Base-by-base conservation (phyloP, 2,329 filamentous ascomycete species). In the Cytospora chrysosperma region DNA sequence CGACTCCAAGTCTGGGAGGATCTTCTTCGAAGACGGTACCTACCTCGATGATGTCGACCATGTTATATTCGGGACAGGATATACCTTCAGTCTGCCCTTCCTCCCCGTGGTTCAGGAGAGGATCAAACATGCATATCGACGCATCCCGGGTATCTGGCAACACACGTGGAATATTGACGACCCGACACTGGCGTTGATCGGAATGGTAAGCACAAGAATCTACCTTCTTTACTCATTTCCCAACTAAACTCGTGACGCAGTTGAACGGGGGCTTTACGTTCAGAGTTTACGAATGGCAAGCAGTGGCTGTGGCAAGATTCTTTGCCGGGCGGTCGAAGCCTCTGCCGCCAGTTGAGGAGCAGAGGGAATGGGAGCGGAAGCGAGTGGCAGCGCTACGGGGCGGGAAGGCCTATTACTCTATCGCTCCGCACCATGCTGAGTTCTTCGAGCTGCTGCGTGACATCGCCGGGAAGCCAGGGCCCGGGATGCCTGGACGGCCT, bases 31-130 rank as follows among this genome's bases (percentile, higher is more conserved):
- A 55, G 82, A 87, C 57, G 82, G 82, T 0, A 78, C 78, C 0
- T 74, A 68, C 0, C 72, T 84, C 0, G 69, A 78, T 0, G 75
- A 80, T 7, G 79, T 87, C 8, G 84, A 88, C 67, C 71, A 82
- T 56, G 77, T 88, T 37, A 80, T 88, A 55, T 85, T 87, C 61
- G 85, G 81, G 5, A 88, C 85, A 0, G 85, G 85, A 0, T 87
- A 86, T 68, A 80, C 79, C 0, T 87, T 84, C 79, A 83, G 82
- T 3, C 71, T 86, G 0, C 84, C 83, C 0, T 87, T 83, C 68
- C 69, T 85, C 13, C 79, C 80, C 0, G 67, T 79, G 1, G 74
- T 85, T 0, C 74, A 78, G 40, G 73, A 81, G 26, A 72, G 77
- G 21, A 81, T 81, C 62, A 79, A 65, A 24, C 69, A 69, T 28